These are phyloP conservation scores for Boletus coccyginus DNA, from an alignment of 768 basidiomycete genomes.

Conservation along the genomic window DNA sequence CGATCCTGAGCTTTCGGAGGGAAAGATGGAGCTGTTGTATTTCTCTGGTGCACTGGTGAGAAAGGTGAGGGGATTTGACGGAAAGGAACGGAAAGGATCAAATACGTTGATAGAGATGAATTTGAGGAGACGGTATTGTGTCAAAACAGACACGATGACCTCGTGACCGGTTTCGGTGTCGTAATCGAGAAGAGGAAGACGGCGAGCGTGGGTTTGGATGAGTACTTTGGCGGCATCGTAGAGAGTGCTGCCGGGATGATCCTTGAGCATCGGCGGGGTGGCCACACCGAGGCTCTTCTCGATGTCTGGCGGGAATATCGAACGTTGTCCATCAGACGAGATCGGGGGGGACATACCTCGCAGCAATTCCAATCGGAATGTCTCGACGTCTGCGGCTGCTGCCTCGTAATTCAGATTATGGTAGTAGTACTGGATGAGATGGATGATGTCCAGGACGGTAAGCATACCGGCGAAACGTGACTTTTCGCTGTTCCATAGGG, in stretches of 20 bases:
- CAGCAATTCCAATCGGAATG: conserved; percentile 82
- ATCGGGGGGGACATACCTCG: conserved; percentile 57
- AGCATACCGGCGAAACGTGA: conserved; percentile 97
- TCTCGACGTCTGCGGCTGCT: conserved; percentile 89
- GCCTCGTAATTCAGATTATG: conserved; percentile 77
- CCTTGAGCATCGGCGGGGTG: conserved; percentile 84
- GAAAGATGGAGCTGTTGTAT: conserved; percentile 77
- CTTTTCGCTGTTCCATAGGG: conserved; percentile 94
- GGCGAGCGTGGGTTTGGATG: conserved; percentile 93
- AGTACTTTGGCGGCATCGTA: conserved; percentile 88
- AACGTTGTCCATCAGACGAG: conserved; percentile 1
- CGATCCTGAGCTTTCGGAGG: conserved; percentile 85
- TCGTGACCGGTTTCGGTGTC: conserved; percentile 95
- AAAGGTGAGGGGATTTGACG: conserved; percentile 9
- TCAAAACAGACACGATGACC: conserved; percentile 92
- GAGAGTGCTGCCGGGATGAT: conserved; percentile 84
- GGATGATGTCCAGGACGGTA: conserved; percentile 98
- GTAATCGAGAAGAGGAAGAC: conserved; percentile 88
- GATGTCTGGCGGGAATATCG: conserved; percentile 60
- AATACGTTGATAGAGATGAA: conserved; percentile 96
- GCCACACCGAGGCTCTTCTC: conserved; percentile 90
- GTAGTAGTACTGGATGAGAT: conserved; percentile 98
- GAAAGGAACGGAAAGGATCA: conserved; percentile 6
- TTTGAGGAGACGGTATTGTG: conserved; percentile 96
- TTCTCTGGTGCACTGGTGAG: conserved; percentile 74